phyloP scores from a whole-genome alignment of 1,284 basidiomycete species.

The Cutaneotrichosporon cyanovorans region DNA sequence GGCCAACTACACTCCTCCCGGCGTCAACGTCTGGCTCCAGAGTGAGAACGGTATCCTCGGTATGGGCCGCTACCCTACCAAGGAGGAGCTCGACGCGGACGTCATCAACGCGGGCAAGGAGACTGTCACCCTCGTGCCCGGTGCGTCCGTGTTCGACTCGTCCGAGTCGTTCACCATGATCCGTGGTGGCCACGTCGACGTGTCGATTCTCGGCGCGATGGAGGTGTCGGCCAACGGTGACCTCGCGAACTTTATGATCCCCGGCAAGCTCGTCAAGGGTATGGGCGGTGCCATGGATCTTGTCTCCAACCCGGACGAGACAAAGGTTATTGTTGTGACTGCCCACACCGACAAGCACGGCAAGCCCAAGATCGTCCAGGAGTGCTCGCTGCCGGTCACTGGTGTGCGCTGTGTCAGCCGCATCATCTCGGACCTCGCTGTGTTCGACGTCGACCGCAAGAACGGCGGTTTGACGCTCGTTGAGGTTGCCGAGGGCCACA shows the following conservation, averaged over 20 bases:
- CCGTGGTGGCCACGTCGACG: conserved; percentile 88
- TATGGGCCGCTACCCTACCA: conserved; percentile 88
- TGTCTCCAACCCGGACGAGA: conserved; percentile 84
- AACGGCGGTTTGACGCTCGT: conserved; percentile 60
- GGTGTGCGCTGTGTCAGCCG: conserved; percentile 76
- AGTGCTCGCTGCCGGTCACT: conserved; percentile 78
- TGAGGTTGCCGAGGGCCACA: conserved; percentile 75
- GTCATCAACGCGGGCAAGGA: conserved; percentile 95
- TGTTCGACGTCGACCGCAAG: conserved; percentile 78
- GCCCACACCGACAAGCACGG: conserved; percentile 75
- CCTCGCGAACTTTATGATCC: conserved; percentile 95
- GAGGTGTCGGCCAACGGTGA: conserved; percentile 89
- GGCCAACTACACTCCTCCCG: conserved; percentile 68
- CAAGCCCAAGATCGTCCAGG: conserved; percentile 72
- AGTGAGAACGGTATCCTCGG: conserved; percentile 92
- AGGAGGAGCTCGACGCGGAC: conserved; percentile 83
- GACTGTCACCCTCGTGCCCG: conserved; percentile 84
- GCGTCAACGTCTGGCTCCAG: conserved; percentile 83
- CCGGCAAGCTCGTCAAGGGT: conserved; percentile 81
- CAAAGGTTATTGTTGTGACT: conserved; percentile 47
- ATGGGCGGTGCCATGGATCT: conserved; percentile 96
- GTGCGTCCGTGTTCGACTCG: conserved; percentile 74
- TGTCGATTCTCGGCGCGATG: conserved; percentile 84
- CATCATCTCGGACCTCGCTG: conserved; percentile 85
- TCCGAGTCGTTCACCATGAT: conserved; percentile 75